A percentile compares a stretch with the other conserved stretches of the same genome.
Conservation (phyloP, 83 land plant genomes). For the Thuja plicata region DNA sequence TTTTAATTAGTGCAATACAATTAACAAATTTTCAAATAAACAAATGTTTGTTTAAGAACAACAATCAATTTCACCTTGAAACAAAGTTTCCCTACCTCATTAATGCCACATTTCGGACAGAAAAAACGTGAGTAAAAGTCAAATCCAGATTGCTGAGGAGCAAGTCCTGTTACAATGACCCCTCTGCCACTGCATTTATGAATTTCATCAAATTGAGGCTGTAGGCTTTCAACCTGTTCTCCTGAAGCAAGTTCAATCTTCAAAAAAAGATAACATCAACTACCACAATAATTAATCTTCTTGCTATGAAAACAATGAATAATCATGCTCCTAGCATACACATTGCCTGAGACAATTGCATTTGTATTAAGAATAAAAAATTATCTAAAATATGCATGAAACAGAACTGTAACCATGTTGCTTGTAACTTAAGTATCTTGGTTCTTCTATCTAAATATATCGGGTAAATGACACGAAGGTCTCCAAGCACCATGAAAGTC, state of each 20-base stretch:
- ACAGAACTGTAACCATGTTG: background rate
- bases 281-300: background rate
- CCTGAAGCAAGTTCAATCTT: constrained; percentile 65
- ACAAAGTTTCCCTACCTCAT: constrained; percentile 56
- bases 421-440: background rate
- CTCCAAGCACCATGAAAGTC: no score
- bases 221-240: constrained; percentile 42
- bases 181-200: constrained; percentile 43
- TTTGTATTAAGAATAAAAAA: background rate
- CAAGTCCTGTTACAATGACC: constrained; percentile 59
- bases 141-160: constrained; percentile 50
- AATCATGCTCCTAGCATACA: background rate
- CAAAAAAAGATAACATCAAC: constrained; percentile 8
- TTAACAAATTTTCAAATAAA: background rate
- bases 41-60: background rate
- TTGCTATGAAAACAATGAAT: background rate
- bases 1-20: background rate
- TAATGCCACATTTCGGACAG: constrained; percentile 60
- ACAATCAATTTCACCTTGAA: background rate
- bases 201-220: constrained; percentile 59
- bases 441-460: background rate
- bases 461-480: background rate
- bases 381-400: background rate
- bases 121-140: constrained; percentile 77
- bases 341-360: background rate